These are phyloP conservation scores for Pestalotiopsis sp. DNA, from an alignment of 2,329 filamentous ascomycete genomes.

Conservation along the genomic window DNA sequence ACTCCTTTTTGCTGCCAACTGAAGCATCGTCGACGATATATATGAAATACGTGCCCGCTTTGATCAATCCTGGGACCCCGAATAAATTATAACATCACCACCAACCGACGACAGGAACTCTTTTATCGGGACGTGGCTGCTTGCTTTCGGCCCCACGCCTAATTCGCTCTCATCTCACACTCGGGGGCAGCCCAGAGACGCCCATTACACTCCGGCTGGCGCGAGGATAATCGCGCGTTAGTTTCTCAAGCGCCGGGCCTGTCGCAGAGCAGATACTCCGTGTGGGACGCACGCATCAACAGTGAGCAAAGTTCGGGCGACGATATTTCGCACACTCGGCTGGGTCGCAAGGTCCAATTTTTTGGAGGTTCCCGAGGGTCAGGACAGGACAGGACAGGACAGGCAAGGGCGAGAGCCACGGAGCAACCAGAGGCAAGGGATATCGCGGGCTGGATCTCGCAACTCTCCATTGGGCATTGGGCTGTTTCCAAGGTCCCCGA, in stretches of 20 bases:
- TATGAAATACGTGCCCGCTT: neutral
- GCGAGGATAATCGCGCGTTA: conserved; percentile 50
- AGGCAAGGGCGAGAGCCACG: conserved; percentile 10
- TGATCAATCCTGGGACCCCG: neutral
- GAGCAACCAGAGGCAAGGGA: conserved; percentile 3
- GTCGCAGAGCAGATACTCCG: conserved; percentile 13
- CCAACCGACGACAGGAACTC: neutral
- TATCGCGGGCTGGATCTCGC: conserved; percentile 14
- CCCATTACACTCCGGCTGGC: conserved; percentile 33
- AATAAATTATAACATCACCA: neutral
- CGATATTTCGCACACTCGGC: conserved; percentile 8
- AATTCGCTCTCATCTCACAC: conserved; percentile 11
- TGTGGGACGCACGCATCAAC: conserved; percentile 1
- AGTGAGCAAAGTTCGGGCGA: neutral
- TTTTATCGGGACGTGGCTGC: neutral
- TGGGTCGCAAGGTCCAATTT: neutral
- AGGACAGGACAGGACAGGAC: conserved; percentile 14
- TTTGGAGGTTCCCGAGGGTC: neutral
- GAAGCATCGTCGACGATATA: conserved; percentile 4
- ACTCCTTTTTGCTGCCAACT: conserved; percentile 5
- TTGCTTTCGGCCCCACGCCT: neutral
- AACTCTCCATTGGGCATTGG: neutral
- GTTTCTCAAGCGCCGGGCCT: conserved; percentile 40
- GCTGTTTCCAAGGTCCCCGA: neutral
- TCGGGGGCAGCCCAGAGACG: conserved; percentile 18